phyloP scores from a whole-genome alignment of 305 asterid genomes.

The Fraxinus dipetala region DNA sequence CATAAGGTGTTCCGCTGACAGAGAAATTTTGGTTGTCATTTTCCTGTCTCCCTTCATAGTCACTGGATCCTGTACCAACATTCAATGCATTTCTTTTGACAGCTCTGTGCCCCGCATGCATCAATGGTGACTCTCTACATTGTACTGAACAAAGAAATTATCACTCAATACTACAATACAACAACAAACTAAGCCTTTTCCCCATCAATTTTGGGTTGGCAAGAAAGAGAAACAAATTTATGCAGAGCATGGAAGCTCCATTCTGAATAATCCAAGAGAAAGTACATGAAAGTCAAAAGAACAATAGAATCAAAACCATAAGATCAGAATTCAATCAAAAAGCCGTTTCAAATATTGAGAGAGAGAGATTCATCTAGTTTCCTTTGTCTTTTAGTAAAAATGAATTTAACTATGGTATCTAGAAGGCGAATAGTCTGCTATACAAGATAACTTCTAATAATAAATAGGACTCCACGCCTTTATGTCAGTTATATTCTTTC shows the following conservation, averaged over 20 bases:
- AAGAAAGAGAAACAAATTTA: neutral
- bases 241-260: neutral
- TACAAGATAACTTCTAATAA: neutral
- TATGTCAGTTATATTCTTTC: neutral
- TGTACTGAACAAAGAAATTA: slow-evolving; percentile 26
- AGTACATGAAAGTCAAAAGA: neutral
- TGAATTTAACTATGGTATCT: neutral
- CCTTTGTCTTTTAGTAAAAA: neutral
- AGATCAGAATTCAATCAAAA: neutral
- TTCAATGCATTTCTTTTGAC: slow-evolving; percentile 41
- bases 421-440: neutral
- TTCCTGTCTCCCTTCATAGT: slow-evolving; percentile 50
- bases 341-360: neutral
- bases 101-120: slow-evolving; percentile 23
- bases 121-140: slow-evolving; percentile 30
- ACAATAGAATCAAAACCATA: neutral
- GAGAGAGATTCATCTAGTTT: neutral
- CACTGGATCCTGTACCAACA: slow-evolving; percentile 56
- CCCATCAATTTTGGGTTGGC: neutral
- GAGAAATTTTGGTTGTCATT: slow-evolving; percentile 27
- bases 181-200: neutral
- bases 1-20: slow-evolving; percentile 22
- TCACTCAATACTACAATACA: neutral
- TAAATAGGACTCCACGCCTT: neutral
- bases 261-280: neutral